These are phyloP conservation scores for Aspergillus cristatus DNA, from an alignment of 495 filamentous ascomycete genomes.

Conservation along the genomic window DNA sequence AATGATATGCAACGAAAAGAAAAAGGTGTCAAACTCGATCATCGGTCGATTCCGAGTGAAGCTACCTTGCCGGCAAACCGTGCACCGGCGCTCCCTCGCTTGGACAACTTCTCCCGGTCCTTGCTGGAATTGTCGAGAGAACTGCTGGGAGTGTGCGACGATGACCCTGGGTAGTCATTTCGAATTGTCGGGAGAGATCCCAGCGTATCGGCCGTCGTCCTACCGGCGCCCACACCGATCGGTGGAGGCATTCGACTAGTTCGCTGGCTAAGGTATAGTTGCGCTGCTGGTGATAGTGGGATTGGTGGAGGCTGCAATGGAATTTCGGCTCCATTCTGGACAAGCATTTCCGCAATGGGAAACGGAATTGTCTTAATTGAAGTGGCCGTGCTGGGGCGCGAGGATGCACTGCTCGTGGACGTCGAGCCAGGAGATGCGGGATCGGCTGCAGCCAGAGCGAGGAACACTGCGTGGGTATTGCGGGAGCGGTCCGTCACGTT, in stretches of 20 bases:
- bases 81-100: slow-evolving; percentile 41
- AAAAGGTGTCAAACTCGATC: neutral
- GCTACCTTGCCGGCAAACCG: slow-evolving; percentile 41
- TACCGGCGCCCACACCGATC: slow-evolving; percentile 11
- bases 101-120: slow-evolving; percentile 43
- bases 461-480: slow-evolving; percentile 76
- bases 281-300: slow-evolving; percentile 65
- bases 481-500: slow-evolving; percentile 82
- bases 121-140: slow-evolving; percentile 21
- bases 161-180: slow-evolving; percentile 17
- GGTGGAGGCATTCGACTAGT: slow-evolving; percentile 31
- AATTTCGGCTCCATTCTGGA: slow-evolving; percentile 91
- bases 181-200: slow-evolving; percentile 40
- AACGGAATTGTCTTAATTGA: slow-evolving; percentile 49
- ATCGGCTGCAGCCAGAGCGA: slow-evolving; percentile 91
- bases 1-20: no score
- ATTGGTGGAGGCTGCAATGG: slow-evolving; percentile 63
- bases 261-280: slow-evolving; percentile 79
- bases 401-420: slow-evolving; percentile 25
- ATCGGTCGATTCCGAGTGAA: slow-evolving; percentile 37
- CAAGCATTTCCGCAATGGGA: slow-evolving; percentile 80
- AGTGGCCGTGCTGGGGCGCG: slow-evolving; percentile 18
- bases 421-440: slow-evolving; percentile 60
- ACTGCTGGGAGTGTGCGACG: slow-evolving; percentile 20
- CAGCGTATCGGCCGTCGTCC: slow-evolving; percentile 27